These are phyloP conservation scores for Cladosporium sp. DNA, from an alignment of 2,329 filamentous ascomycete genomes.

Conservation along the genomic window DNA sequence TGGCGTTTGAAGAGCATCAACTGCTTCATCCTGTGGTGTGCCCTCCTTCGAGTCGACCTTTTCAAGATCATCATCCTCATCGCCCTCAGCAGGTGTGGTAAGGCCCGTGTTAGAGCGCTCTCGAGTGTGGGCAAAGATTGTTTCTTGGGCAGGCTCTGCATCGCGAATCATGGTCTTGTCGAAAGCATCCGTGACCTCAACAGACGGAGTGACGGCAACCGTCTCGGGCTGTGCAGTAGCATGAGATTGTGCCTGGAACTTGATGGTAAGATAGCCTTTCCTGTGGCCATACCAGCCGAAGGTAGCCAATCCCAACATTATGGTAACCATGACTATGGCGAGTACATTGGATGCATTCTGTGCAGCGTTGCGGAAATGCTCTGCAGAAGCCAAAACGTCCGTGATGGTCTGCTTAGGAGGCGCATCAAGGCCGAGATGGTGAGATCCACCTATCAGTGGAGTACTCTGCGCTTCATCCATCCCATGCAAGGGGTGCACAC, in stretches of 20 bases:
- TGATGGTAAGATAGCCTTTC: conserved; percentile 7
- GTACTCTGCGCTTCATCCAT: conserved; percentile 12
- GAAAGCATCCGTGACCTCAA: background rate
- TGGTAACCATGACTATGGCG: background rate
- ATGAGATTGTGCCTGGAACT: conserved; percentile 1
- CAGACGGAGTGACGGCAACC: conserved; percentile 4
- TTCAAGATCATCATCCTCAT: conserved; percentile 16
- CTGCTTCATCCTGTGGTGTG: conserved; percentile 20
- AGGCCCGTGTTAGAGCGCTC: background rate
- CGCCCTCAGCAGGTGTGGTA: background rate
- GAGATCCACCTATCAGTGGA: conserved; percentile 16
- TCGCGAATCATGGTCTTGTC: conserved; percentile 24
- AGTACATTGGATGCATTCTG: conserved; percentile 1
- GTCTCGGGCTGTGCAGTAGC: background rate
- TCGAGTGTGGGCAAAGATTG: conserved; percentile 20
- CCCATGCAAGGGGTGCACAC: conserved; percentile 27
- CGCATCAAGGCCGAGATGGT: conserved; percentile 20
- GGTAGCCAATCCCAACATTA: conserved; percentile 1
- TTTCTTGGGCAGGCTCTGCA: conserved; percentile 33
- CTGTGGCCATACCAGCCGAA: conserved; percentile 8
- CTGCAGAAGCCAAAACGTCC: background rate
- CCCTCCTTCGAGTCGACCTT: conserved; percentile 14
- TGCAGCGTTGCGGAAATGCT: background rate
- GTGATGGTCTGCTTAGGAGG: conserved; percentile 12
- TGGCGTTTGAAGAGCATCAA: conserved; percentile 27